A percentile compares a stretch with the other conserved stretches of the same genome.
These are phyloP conservation scores for Cladosporium halotolerans DNA, from an alignment of 2,329 filamentous ascomycete genomes.

Conservation along the genomic window DNA sequence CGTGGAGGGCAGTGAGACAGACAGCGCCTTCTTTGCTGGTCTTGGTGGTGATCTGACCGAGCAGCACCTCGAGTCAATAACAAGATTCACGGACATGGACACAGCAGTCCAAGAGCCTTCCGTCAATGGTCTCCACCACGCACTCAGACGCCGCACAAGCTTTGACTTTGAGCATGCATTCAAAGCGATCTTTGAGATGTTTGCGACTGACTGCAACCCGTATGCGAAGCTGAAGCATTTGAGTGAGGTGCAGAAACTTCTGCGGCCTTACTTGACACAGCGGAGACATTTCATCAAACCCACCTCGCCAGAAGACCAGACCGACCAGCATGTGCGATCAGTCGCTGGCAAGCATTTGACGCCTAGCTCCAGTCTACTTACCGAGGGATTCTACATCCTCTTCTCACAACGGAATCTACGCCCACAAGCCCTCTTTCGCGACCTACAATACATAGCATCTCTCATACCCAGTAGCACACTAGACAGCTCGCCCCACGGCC, in stretches of 20 bases:
- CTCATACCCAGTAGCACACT: slow-evolving; percentile 53
- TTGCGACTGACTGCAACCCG: slow-evolving; percentile 84
- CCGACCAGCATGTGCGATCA: neutral
- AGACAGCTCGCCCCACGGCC: slow-evolving; percentile 55
- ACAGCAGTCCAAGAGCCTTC: neutral
- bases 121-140: neutral
- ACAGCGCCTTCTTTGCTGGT: slow-evolving; percentile 69
- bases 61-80: slow-evolving; percentile 16
- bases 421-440: slow-evolving; percentile 43
- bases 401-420: slow-evolving; percentile 41
- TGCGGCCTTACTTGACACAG: slow-evolving; percentile 20
- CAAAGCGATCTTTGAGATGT: slow-evolving; percentile 70
- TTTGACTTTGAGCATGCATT: slow-evolving; percentile 67
- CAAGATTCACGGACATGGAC: neutral
- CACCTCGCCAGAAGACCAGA: neutral
- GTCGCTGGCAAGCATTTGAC: neutral
- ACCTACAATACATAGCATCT: slow-evolving; percentile 52
- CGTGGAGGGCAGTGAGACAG: slow-evolving; percentile 85
- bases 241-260: slow-evolving; percentile 71
- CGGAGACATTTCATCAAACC: neutral
- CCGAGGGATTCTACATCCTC: slow-evolving; percentile 29
- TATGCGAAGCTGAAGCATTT: slow-evolving; percentile 77
- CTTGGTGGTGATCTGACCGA: slow-evolving; percentile 40
- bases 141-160: neutral
- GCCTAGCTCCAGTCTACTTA: neutral